Percentiles rank a stretch among this genome's conserved stretches.
phyloP scores from a whole-genome alignment of 208 protist species.

The Leishmania lainsoni region DNA sequence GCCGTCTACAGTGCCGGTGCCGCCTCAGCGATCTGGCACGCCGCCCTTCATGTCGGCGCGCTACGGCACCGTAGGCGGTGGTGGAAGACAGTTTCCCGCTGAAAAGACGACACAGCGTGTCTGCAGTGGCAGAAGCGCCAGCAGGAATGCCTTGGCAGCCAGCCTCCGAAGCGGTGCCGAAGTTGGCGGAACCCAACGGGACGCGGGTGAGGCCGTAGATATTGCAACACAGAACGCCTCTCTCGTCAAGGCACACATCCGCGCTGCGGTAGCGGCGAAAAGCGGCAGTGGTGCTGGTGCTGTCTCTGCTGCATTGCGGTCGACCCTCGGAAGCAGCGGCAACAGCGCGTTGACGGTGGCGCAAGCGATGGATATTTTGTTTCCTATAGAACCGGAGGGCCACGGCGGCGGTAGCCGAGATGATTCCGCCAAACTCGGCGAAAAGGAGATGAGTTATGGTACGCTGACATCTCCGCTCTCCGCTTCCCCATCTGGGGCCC shows the following conservation, averaged over 20 bases:
- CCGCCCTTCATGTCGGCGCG: background rate
- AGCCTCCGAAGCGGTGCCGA: background rate
- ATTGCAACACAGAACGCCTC: slow-evolving; percentile 1
- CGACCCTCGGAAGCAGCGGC: background rate
- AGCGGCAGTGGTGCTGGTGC: background rate
- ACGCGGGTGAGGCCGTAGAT: background rate
- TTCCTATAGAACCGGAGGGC: slow-evolving; percentile 12
- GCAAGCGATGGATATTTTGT: slow-evolving; percentile 25
- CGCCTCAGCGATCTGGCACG: background rate
- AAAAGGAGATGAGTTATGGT: background rate
- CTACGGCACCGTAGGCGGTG: background rate
- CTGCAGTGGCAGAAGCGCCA: background rate
- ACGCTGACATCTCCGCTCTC: background rate
- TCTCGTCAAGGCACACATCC: background rate
- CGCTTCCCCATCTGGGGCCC: background rate
- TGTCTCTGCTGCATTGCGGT: background rate
- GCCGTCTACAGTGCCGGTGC: background rate
- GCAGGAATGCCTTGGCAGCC: background rate
- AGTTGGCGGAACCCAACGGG: background rate
- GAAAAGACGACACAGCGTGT: background rate
- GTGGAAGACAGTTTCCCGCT: background rate
- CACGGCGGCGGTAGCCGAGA: background rate
- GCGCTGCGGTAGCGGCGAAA: slow-evolving; percentile 3
- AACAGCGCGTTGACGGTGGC: slow-evolving; percentile 20
- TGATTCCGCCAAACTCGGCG: background rate